Evolutionary conservation across 495 filamentous ascomycete genomes (phyloP).

Genomic region (Ramalina peruviana): DNA sequence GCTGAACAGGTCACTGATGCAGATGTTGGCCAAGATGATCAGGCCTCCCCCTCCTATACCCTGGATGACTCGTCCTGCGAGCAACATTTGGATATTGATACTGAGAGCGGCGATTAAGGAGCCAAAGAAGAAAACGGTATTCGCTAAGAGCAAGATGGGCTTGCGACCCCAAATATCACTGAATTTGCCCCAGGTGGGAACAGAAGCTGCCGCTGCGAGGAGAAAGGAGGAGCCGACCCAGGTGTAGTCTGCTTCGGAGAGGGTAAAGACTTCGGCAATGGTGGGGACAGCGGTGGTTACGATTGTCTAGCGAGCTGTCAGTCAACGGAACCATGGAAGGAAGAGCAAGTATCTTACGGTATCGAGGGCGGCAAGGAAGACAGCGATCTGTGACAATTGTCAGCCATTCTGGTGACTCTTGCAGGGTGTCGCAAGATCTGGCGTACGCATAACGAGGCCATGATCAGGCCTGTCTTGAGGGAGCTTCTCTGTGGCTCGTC

Average conservation of each 20-base stretch:
- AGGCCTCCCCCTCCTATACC: slow-evolving; percentile 76
- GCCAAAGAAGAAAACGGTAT: slow-evolving; percentile 60
- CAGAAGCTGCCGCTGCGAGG: slow-evolving; percentile 52
- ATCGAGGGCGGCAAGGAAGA: slow-evolving; percentile 41
- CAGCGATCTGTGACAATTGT: slow-evolving; percentile 25
- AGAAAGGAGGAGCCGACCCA: slow-evolving; percentile 66
- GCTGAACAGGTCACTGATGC: slow-evolving; percentile 68
- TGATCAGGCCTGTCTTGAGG: slow-evolving; percentile 35
- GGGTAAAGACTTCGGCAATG: slow-evolving; percentile 48
- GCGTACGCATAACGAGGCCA: slow-evolving; percentile 37
- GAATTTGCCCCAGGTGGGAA: slow-evolving; percentile 70
- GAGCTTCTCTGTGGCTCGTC: slow-evolving; percentile 32
- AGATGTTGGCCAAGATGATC: slow-evolving; percentile 67
- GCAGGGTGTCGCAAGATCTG: not conserved
- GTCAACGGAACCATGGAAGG: not conserved
- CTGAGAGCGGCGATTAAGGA: slow-evolving; percentile 58
- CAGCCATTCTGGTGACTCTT: not conserved
- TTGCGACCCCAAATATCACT: slow-evolving; percentile 83
- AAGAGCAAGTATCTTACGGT: slow-evolving; percentile 23
- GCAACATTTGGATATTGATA: slow-evolving; percentile 55
- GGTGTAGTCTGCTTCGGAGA: slow-evolving; percentile 51
- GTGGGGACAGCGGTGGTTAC: slow-evolving; percentile 44
- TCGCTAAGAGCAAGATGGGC: slow-evolving; percentile 58
- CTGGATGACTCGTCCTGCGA: slow-evolving; percentile 64
- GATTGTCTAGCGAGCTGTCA: slow-evolving; percentile 27